Evolutionary conservation across 306 rosid genomes (phyloP).

Genomic region (Vicia faba): DNA sequence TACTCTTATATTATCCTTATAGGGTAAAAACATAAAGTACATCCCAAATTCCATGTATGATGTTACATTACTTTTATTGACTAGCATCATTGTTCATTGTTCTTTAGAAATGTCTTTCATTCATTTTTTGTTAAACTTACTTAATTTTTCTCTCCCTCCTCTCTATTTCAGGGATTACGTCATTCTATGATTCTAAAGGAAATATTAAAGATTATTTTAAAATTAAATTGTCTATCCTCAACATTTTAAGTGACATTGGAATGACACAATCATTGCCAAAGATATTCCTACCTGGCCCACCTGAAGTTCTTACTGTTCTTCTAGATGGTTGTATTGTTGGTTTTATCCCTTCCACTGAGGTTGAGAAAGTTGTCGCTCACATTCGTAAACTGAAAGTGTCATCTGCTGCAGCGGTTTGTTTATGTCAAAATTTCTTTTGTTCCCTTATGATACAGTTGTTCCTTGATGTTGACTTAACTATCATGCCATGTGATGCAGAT

Average conservation of each 20-base stretch:
- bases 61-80: neutral
- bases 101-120: neutral
- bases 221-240: constrained; percentile 52
- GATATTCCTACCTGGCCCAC: constrained; percentile 72
- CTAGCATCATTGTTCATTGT: constrained; percentile 5
- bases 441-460: constrained; percentile 10
- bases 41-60: neutral
- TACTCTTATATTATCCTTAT: neutral
- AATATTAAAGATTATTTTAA: constrained; percentile 58
- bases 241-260: constrained; percentile 62
- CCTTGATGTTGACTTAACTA: constrained; percentile 34
- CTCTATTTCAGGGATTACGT: constrained; percentile 69
- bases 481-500: constrained; percentile 56
- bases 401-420: constrained; percentile 63
- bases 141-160: constrained; percentile 15
- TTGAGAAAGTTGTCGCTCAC: constrained; percentile 86
- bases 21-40: neutral
- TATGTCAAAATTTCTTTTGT: constrained; percentile 18
- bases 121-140: neutral
- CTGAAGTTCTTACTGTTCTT: constrained; percentile 70
- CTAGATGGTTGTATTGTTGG: constrained; percentile 90
- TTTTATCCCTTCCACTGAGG: constrained; percentile 58
- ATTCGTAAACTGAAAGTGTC: constrained; percentile 69
- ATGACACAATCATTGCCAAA: constrained; percentile 70
- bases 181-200: constrained; percentile 80